Evolutionary conservation across 371 early-diverging fungal genomes (phyloP).

Genomic region (Mucor mucedo): DNA sequence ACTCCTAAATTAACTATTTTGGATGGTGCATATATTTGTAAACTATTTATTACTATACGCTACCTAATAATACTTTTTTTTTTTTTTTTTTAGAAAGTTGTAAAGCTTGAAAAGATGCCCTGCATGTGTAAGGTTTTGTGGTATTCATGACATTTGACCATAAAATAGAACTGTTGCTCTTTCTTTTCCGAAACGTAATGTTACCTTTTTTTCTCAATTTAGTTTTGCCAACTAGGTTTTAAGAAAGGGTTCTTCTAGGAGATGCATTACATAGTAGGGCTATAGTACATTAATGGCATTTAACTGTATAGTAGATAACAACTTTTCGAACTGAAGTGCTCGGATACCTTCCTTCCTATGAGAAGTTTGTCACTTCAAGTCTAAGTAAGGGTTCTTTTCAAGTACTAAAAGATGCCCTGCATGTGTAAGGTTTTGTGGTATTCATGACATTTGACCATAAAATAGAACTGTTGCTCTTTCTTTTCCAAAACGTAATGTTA

Average conservation of each 20-base stretch:
- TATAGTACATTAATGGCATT: constrained; percentile 3
- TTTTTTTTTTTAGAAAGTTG: background rate
- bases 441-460: constrained; percentile 3
- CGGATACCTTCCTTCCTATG: background rate
- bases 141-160: constrained; percentile 1
- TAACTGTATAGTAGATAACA: background rate
- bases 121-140: constrained; percentile 3
- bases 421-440: constrained; percentile 2
- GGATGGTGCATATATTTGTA: background rate
- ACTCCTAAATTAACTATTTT: background rate
- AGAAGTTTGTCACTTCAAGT: background rate
- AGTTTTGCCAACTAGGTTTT: constrained; percentile 1
- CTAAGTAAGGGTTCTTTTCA: background rate
- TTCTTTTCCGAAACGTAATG: constrained; percentile 1
- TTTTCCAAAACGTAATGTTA: background rate
- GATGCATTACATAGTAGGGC: constrained; percentile 1
- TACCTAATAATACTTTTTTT: background rate
- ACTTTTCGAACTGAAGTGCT: constrained; percentile 3
- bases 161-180: background rate
- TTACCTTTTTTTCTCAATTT: constrained; percentile 1
- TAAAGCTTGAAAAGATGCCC: background rate
- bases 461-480: constrained; percentile 2
- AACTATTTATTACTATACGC: background rate
- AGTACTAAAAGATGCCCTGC: background rate
- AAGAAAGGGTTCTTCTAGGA: constrained; percentile 3